phyloP scores from a whole-genome alignment of 2,329 filamentous ascomycete species.

The Cryoendolithus antarcticus region DNA sequence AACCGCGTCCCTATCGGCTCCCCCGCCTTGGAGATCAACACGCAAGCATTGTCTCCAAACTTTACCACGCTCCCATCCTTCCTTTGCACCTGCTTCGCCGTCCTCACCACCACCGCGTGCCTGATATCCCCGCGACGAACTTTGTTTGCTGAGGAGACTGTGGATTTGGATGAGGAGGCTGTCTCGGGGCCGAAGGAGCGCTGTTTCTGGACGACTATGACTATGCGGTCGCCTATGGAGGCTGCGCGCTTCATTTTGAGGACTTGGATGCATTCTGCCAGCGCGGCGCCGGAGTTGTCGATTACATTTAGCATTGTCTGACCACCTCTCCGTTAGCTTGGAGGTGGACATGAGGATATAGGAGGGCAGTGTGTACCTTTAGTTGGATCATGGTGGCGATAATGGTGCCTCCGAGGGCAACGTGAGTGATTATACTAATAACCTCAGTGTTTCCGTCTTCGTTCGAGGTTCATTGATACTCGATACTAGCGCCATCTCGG shows the following conservation, averaged over 20 bases:
- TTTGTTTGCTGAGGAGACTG: slow-evolving; percentile 69
- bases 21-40: slow-evolving; percentile 90
- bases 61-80: slow-evolving; percentile 79
- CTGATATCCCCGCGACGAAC: slow-evolving; percentile 93
- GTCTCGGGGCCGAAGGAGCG: slow-evolving; percentile 62
- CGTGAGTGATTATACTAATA: too few relatives aligned
- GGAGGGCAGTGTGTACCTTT: slow-evolving; percentile 20
- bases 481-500: too few relatives aligned
- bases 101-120: slow-evolving; percentile 90
- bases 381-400: slow-evolving; percentile 60
- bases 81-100: slow-evolving; percentile 73
- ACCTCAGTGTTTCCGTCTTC: too few relatives aligned
- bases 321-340: neutral
- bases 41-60: slow-evolving; percentile 97
- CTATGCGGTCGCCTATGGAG: slow-evolving; percentile 74
- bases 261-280: slow-evolving; percentile 92
- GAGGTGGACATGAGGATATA: neutral
- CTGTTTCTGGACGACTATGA: slow-evolving; percentile 96
- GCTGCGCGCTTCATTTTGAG: slow-evolving; percentile 82
- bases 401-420: neutral
- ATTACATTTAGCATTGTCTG: slow-evolving; percentile 98
- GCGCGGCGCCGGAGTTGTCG: slow-evolving; percentile 95
- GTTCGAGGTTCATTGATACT: too few relatives aligned
- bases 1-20: slow-evolving; percentile 89
- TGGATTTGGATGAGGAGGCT: slow-evolving; percentile 58